phyloP scores from a whole-genome alignment of 768 basidiomycete genomes.

The Mycena leptocephala region DNA sequence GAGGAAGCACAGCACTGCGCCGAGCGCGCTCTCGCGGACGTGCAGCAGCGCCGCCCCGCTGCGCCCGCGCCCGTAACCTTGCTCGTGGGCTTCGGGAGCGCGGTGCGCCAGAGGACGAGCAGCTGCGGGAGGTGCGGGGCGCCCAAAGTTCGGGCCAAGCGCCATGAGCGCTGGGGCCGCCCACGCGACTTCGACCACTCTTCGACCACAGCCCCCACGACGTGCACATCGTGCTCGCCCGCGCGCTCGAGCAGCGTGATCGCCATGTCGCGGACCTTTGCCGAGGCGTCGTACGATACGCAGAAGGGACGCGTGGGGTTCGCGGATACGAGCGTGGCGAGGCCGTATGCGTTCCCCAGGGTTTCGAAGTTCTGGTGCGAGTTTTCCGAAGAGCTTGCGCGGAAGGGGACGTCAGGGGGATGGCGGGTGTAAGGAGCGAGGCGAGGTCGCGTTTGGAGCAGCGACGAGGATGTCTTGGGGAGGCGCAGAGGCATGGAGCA shows the following conservation, averaged over 20 bases:
- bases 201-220: conserved; percentile 86
- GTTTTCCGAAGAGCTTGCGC: too few relatives aligned
- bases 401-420: conserved; percentile 78
- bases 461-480: conserved; percentile 81
- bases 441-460: conserved; percentile 89
- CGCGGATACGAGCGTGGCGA: conserved; percentile 89
- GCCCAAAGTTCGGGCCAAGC: conserved; percentile 94
- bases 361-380: too few relatives aligned
- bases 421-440: conserved; percentile 79
- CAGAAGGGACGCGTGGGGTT: conserved; percentile 93
- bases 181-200: conserved; percentile 97
- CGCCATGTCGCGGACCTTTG: conserved; percentile 93
- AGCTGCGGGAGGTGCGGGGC: conserved; percentile 94
- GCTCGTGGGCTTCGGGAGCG: conserved; percentile 93
- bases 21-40: conserved; percentile 91
- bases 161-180: conserved; percentile 91
- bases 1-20: conserved; percentile 92
- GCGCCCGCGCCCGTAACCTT: conserved; percentile 79
- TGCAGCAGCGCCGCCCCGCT: conserved; percentile 79
- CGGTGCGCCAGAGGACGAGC: conserved; percentile 97
- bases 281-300: conserved; percentile 93
- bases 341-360: conserved; percentile 91
- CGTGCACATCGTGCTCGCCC: conserved; percentile 89
- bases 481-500: conserved; percentile 91
- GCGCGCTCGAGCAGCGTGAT: conserved; percentile 92